Evolutionary conservation across 352 stramenopile species (phyloP).

Genomic region (Phytophthora vignae): DNA sequence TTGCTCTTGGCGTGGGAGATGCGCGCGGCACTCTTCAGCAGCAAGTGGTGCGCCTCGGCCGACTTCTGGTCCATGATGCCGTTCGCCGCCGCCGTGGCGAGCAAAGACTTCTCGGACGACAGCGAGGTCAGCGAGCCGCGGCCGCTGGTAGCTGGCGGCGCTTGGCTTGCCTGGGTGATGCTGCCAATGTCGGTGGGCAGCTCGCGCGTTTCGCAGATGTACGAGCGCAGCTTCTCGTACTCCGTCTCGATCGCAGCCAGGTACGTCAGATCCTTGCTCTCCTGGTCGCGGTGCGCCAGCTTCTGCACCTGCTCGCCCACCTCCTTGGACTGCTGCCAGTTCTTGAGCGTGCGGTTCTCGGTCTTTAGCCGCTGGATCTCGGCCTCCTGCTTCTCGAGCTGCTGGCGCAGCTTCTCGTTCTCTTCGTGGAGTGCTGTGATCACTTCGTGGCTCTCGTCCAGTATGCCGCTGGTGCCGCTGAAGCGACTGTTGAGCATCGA

Average conservation of each 20-base stretch:
- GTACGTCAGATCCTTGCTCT: conserved; percentile 88
- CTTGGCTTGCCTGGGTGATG: conserved; percentile 39
- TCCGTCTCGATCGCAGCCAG: conserved; percentile 79
- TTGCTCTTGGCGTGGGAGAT: conserved; percentile 77
- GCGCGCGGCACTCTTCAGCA: conserved; percentile 75
- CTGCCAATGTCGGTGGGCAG: conserved; percentile 74
- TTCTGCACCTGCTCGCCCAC: conserved; percentile 91
- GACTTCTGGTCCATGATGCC: conserved; percentile 63
- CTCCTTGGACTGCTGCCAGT: conserved; percentile 89
- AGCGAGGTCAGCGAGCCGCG: conserved; percentile 44
- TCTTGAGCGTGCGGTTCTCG: conserved; percentile 81
- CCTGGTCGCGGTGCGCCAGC: conserved; percentile 83
- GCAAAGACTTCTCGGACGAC: conserved; percentile 51
- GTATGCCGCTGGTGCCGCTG: conserved; percentile 74
- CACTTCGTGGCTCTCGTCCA: conserved; percentile 89
- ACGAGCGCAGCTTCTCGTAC: conserved; percentile 84
- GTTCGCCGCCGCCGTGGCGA: conserved; percentile 42
- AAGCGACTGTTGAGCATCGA: conserved; percentile 70
- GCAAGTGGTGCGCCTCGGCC: conserved; percentile 68
- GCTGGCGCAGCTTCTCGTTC: conserved; percentile 78
- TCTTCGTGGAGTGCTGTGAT: conserved; percentile 87
- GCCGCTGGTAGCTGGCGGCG: conserved; percentile 13
- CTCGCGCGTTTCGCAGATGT: conserved; percentile 82
- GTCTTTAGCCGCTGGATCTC: conserved; percentile 82
- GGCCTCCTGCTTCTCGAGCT: conserved; percentile 76